Percentiles rank a stretch among this genome's conserved stretches.
phyloP scores from a whole-genome alignment of 306 rosid species.

The Cajanus cajan region DNA sequence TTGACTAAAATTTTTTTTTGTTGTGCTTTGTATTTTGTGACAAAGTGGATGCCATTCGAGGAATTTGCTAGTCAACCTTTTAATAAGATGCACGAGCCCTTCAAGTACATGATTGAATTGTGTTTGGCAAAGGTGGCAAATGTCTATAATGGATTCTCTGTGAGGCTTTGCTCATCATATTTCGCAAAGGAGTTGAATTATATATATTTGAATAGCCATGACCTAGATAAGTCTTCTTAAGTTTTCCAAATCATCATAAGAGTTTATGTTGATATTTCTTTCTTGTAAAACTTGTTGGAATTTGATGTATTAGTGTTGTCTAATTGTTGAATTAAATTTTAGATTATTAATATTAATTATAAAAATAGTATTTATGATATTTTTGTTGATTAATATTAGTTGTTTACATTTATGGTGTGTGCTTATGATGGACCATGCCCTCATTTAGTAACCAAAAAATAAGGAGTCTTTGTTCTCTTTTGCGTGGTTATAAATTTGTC shows the following conservation, averaged over 20 bases:
- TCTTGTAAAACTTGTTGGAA: not conserved
- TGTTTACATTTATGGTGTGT: too few relatives aligned
- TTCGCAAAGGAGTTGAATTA: slow-evolving; percentile 33
- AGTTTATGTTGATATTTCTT: slow-evolving; percentile 18
- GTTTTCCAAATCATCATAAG: not conserved
- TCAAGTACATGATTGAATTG: slow-evolving; percentile 32
- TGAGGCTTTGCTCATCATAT: slow-evolving; percentile 25
- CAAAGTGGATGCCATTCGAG: slow-evolving; percentile 51
- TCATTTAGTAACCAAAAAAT: too few relatives aligned
- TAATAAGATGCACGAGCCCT: slow-evolving; percentile 45
- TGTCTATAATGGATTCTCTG: slow-evolving; percentile 38
- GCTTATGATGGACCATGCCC: too few relatives aligned
- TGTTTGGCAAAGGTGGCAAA: slow-evolving; percentile 34
- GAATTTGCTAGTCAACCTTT: slow-evolving; percentile 44
- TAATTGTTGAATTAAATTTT: not conserved
- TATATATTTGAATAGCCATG: slow-evolving; percentile 35
- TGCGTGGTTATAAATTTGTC: too few relatives aligned
- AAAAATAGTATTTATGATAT: not conserved
- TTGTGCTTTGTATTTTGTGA: slow-evolving; percentile 14
- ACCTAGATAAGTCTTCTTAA: slow-evolving; percentile 31
- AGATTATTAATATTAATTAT: not conserved
- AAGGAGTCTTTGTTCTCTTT: too few relatives aligned
- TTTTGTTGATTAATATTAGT: too few relatives aligned
- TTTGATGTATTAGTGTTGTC: not conserved
- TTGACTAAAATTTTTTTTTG: not conserved